Conservation (phyloP, 768 basidiomycete species). For the Pisolithus marmoratus region DNA sequence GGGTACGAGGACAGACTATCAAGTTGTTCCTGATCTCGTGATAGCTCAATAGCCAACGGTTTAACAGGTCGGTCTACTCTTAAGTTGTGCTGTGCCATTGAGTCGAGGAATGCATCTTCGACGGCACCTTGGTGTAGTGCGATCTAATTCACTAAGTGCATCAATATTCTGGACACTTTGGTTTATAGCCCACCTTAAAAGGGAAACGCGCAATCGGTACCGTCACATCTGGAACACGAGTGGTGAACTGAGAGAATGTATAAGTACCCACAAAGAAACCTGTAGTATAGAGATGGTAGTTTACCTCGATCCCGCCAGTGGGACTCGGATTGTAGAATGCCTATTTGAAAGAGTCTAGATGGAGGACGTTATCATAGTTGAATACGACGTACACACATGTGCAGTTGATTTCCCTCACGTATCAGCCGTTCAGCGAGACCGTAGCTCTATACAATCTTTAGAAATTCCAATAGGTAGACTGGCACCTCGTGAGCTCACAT, state of each 20-base stretch:
- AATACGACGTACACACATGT: slow-evolving; percentile 48
- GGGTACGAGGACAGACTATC: slow-evolving; percentile 24
- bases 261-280: neutral
- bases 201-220: slow-evolving; percentile 62
- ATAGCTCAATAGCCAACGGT: slow-evolving; percentile 28
- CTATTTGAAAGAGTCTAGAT: slow-evolving; percentile 27
- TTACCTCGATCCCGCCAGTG: slow-evolving; percentile 59
- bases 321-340: slow-evolving; percentile 69
- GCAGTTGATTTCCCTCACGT: slow-evolving; percentile 61
- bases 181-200: slow-evolving; percentile 50
- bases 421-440: too few relatives aligned
- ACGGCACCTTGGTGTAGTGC: slow-evolving; percentile 37
- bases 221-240: slow-evolving; percentile 57
- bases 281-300: neutral
- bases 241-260: slow-evolving; percentile 43
- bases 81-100: slow-evolving; percentile 26
- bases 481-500: slow-evolving; percentile 24
- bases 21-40: slow-evolving; percentile 35
- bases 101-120: slow-evolving; percentile 37
- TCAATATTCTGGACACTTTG: too few relatives aligned
- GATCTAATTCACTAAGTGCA: slow-evolving; percentile 14
- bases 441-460: slow-evolving; percentile 44
- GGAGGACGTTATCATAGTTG: neutral
- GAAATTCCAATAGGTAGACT: neutral
- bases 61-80: slow-evolving; percentile 31